Evolutionary conservation across 768 basidiomycete species (phyloP).

Genomic region (Butyriboletus loyo): DNA sequence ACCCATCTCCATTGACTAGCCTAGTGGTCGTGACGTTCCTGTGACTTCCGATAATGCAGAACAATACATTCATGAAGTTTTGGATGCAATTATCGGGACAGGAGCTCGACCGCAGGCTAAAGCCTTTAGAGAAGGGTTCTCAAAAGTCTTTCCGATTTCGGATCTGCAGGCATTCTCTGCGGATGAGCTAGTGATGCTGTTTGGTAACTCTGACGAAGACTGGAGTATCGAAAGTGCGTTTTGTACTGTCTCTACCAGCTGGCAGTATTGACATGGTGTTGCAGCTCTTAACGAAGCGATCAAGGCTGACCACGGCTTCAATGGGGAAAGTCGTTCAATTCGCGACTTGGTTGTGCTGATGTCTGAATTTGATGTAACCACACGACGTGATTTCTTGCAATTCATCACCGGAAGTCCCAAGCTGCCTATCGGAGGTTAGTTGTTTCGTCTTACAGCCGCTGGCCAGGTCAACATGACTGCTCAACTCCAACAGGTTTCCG

Average conservation of each 20-base stretch:
- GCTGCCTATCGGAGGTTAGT: conserved; percentile 88
- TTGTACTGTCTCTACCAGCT: neutral
- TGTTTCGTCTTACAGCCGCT: neutral
- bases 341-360: conserved; percentile 85
- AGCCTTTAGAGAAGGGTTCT: conserved; percentile 93
- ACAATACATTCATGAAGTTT: conserved; percentile 83
- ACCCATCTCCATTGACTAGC: conserved; percentile 38
- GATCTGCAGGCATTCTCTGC: conserved; percentile 92
- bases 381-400: conserved; percentile 86
- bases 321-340: conserved; percentile 90
- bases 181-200: conserved; percentile 93
- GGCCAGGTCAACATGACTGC: neutral
- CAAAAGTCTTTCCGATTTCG: conserved; percentile 90
- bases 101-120: conserved; percentile 78
- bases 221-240: conserved; percentile 88
- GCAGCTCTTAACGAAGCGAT: conserved; percentile 83
- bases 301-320: conserved; percentile 98
- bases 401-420: conserved; percentile 98
- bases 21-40: conserved; percentile 70
- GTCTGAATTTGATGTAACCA: conserved; percentile 68
- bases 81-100: conserved; percentile 84
- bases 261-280: neutral
- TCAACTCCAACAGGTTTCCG: conserved; percentile 68
- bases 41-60: conserved; percentile 88
- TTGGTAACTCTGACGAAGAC: conserved; percentile 97